Conservation (phyloP, 805 yeast species). For the Saturnispora besseyi region DNA sequence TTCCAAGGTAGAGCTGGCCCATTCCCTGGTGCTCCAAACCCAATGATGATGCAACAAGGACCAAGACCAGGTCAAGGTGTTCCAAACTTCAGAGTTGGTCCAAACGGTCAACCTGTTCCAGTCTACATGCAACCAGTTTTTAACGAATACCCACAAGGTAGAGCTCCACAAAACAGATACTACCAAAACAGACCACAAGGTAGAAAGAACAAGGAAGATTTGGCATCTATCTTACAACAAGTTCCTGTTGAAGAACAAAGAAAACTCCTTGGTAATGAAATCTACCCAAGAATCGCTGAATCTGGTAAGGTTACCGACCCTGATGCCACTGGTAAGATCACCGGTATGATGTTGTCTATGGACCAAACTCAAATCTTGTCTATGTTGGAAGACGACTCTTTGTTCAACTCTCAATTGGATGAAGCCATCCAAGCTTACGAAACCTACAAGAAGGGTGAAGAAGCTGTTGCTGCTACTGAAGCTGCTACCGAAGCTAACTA, state of each 20-base stretch:
- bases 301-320: constrained; percentile 82
- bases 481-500: constrained; percentile 12
- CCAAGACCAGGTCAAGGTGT: constrained; percentile 53
- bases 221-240: constrained; percentile 54
- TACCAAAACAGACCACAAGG: constrained; percentile 36
- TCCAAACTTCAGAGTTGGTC: constrained; percentile 53
- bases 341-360: constrained; percentile 97
- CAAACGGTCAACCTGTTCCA: constrained; percentile 76
- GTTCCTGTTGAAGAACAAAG: constrained; percentile 87
- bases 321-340: constrained; percentile 96
- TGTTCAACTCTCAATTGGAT: constrained; percentile 81
- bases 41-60: constrained; percentile 59
- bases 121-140: constrained; percentile 80
- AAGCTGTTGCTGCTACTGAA: constrained; percentile 22
- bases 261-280: constrained; percentile 96
- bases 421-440: constrained; percentile 94
- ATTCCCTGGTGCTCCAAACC: constrained; percentile 65
- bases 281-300: constrained; percentile 85
- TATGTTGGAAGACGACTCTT: constrained; percentile 81
- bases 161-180: constrained; percentile 33
- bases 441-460: constrained; percentile 61
- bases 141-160: constrained; percentile 54
- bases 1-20: constrained; percentile 67
- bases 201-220: constrained; percentile 24
- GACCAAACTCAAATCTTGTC: constrained; percentile 85